Conservation (phyloP, 352 stramenopile genomes). For the Pythium aquatile region DNA sequence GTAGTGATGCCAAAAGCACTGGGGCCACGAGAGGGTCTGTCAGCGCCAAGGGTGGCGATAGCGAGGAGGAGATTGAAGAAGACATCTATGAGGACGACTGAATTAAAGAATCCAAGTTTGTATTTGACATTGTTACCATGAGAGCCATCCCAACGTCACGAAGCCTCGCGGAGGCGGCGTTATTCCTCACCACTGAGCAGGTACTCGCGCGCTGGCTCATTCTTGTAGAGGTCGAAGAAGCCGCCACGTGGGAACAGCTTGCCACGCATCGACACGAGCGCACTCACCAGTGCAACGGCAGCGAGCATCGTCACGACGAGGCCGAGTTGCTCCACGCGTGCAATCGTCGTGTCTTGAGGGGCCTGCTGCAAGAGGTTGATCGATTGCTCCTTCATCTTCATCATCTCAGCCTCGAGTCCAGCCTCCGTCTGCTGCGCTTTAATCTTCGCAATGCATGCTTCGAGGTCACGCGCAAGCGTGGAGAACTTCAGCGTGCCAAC, state of each 20-base stretch:
- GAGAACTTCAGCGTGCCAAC: slow-evolving; percentile 56
- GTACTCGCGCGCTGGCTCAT: slow-evolving; percentile 57
- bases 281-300: slow-evolving; percentile 8
- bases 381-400: neutral
- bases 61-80: slow-evolving; percentile 58
- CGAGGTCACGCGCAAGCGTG: slow-evolving; percentile 38
- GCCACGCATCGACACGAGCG: slow-evolving; percentile 30
- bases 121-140: neutral
- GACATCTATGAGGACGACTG: slow-evolving; percentile 30
- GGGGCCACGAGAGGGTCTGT: neutral
- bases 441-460: slow-evolving; percentile 40
- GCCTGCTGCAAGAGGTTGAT: slow-evolving; percentile 20
- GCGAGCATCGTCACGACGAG: slow-evolving; percentile 12
- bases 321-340: slow-evolving; percentile 11
- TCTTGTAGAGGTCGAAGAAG: slow-evolving; percentile 33
- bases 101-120: neutral
- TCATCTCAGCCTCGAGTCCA: neutral
- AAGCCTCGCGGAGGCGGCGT: neutral
- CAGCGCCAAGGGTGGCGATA: slow-evolving; percentile 27
- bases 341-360: neutral
- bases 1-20: slow-evolving; percentile 8
- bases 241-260: slow-evolving; percentile 34
- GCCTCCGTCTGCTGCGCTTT: neutral
- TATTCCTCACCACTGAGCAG: slow-evolving; percentile 36
- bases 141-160: too few species aligned